Evolutionary conservation across 2,329 filamentous ascomycete genomes (phyloP), one percentile per base, ranked within the genome.

Genomic region (Curvularia eragrostidis): DNA sequence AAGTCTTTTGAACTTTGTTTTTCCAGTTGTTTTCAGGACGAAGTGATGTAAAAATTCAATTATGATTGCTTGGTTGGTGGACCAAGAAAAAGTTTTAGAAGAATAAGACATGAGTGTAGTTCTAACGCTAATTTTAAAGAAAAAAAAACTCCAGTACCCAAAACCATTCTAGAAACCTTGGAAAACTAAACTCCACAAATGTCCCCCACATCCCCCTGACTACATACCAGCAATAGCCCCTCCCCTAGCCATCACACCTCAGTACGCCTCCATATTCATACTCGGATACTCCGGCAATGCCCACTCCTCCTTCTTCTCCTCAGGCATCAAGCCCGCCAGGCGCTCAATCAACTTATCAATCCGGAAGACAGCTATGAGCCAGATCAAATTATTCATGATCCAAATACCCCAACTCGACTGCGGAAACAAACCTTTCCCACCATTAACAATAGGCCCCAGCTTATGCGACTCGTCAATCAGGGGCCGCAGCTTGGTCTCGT

Each of bases 381-480:
- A 57, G n/a, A 57, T 2, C 2, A n/a, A 10, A 9, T 10, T 28
- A 18, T 48, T 28, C 9, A n/a, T 13, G 1, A 5, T 5, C 43
- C 54, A 39, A 9, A 43, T 3, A 0, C 54, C 54, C 54, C 36
- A 48, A 10, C 12, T 19, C 2, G 49, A 54, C 18, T 13, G 23
- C 1, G 55, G 55, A 15, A 49, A 55, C 7, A 47, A 3, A 3
- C 13, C 21, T 4, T 9, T 15, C 2, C 32, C 52, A 13, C 46
- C 18, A 3, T 24, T 23, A 26, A 36, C n/a, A 6, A 38, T 34
- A 6, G 10, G 12, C 3, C 54, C 15, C 2, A 68, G n/a, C 18
- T 62, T 39, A 56, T 73, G 71, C 2, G 56, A 56, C 43, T 69
- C 63, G 7, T 65, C 48, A 13, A 73, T 46, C 3, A 63, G 62